These are phyloP conservation scores for Malus hybrid DNA, from an alignment of 331 rosid genomes.

Conservation along the genomic window DNA sequence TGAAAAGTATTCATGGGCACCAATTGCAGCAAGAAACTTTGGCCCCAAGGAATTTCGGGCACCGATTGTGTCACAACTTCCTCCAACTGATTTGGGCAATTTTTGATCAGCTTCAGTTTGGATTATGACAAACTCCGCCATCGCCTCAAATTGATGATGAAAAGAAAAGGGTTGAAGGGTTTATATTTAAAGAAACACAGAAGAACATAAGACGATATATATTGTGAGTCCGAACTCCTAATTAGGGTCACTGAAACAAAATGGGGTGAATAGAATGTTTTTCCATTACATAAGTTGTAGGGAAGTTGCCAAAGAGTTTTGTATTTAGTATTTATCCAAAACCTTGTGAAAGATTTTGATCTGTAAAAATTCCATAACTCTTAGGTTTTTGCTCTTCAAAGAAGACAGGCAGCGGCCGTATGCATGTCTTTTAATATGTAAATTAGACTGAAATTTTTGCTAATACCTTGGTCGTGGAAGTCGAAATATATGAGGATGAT, in stretches of 20 bases:
- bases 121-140: slow-evolving; percentile 18
- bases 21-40: slow-evolving; percentile 31
- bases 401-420: neutral
- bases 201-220: neutral
- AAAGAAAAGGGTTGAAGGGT: neutral
- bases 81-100: neutral
- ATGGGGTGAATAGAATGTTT: neutral
- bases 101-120: slow-evolving; percentile 15
- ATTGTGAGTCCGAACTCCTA: neutral
- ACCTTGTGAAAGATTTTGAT: neutral
- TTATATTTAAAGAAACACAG: neutral
- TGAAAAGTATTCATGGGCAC: slow-evolving; percentile 39
- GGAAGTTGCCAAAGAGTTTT: neutral
- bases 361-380: neutral
- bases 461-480: neutral
- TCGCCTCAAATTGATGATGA: neutral
- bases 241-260: neutral
- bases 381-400: slow-evolving; percentile 3
- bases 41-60: neutral
- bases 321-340: neutral
- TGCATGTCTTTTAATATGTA: neutral
- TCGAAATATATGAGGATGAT: neutral
- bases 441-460: neutral
- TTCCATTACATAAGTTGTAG: neutral
- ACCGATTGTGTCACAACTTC: neutral